Base-by-base conservation (phyloP, 345 rosid species). In the Adansonia digitata region DNA sequence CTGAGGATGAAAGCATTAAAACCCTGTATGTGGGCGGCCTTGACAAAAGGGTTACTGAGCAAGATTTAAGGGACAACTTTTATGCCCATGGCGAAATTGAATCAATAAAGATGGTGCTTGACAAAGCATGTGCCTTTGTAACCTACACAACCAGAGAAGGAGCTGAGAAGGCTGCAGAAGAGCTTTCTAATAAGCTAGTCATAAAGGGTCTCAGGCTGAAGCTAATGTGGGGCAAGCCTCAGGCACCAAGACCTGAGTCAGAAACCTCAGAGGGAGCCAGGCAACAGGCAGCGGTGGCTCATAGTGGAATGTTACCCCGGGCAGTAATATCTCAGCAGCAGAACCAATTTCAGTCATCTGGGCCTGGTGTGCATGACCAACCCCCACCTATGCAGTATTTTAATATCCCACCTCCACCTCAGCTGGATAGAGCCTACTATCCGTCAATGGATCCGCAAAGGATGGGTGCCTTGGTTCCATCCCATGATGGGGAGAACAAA, bases 151-250 rank as follows among this genome's bases (percentile, higher is more conserved):
- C 86, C 77, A 86, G 98, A 69, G 98, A 94, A 85, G 98, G 94
- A 40, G 97, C 97, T 64, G 97, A 94, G 82, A 94, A 92, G 84
- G 97, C 98, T 42, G 97, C 97, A 0, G 94, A 85, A 67, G 97
- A 92, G 79, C 97, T 94, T 40, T 84, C 94, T 43, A 94, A 94
- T 81, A 90, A 85, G 80, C 86, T 94, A 46, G 97, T 94, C 27
- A 80, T 92, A 72, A 94, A 94, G 59, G 98, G 98, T 45, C 82
- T 92, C 75, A 80, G 98, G 84, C 84, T 94, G 87, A 94, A 94
- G 81, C 87, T 94, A 64, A 90, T 86, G 84, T 94, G 98, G 98
- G 98, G 98, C 45, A 89, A 90, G 77, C 97, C 97, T 67, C 98
- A 91, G 81, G 90, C 81, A 72, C 97, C 93, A 8, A 92, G 77